Base-by-base conservation (phyloP, 2,329 filamentous ascomycete genomes). In the Blastomyces parvus region DNA sequence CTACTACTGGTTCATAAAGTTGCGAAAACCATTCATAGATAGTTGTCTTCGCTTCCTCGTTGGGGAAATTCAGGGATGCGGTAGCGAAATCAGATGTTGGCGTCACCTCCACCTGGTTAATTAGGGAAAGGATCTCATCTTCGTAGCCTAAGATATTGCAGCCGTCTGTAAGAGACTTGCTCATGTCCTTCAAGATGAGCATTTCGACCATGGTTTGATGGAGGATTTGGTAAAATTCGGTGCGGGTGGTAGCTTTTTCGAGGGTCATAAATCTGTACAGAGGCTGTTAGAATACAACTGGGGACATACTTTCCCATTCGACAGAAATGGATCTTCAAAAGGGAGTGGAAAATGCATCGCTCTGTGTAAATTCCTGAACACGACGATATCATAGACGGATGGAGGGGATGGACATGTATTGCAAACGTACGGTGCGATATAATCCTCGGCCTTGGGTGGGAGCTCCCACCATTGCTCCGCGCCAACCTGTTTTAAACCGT, bases 141-240 rank as follows among this genome's bases (percentile, higher is more conserved):
- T 75, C 68, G 62, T 74, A 71, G 22, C 72, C 67, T 17, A 68
- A 42, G 46, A 75, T 67, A 22, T 74, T 68, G 65, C 73, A 76
- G n/a, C 76, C 67, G 55, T 72, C 68, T 17, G 70, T 66, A 61
- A 74, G 68, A 14, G 69, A 72, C 66, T 74, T 77, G 56, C 76
- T 79, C 61, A 77, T 74, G 67, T 77, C 70, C 64, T 75, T 75
- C 70, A 84, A 72, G 2, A 82, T 73, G 64, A 81, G 79, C 4
- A 84, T 73, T 69, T 88, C 84, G 5, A 86, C 80, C 13, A 83
- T 74, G 3, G 84, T 80, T 65, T 83, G 80, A 65, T 83, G 82
- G 50, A 86, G 77, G 40, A 80, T 77, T 53, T 70, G 73, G 50
- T 74, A 69, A 62, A 80, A 66, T 36, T 76, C 70, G 7, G 74